Evolutionary conservation across 2,329 filamentous ascomycete genomes (phyloP).

Genomic region (Cladosporium halotolerans): DNA sequence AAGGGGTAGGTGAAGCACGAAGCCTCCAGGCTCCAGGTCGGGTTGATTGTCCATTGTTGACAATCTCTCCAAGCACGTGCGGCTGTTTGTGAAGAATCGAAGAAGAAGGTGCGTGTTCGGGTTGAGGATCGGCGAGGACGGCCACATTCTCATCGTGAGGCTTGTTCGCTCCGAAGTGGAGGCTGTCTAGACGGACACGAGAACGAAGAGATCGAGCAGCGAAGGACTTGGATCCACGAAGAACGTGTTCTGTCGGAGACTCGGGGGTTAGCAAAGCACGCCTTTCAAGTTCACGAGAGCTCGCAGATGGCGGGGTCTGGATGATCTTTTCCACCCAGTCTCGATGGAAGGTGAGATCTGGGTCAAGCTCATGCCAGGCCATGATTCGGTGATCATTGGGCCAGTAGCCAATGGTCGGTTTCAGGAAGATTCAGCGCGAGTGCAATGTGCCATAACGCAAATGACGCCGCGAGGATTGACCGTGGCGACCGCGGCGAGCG

Average conservation of each 20-base stretch:
- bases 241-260: slow-evolving; percentile 31
- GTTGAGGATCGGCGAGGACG: slow-evolving; percentile 16
- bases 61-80: slow-evolving; percentile 29
- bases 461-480: neutral
- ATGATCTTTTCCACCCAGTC: slow-evolving; percentile 19
- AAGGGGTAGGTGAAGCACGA: slow-evolving; percentile 43
- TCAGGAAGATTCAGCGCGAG: too few species aligned
- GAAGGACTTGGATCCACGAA: slow-evolving; percentile 32
- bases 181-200: slow-evolving; percentile 23
- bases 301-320: slow-evolving; percentile 15
- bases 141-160: slow-evolving; percentile 29
- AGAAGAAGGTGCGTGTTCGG: slow-evolving; percentile 10
- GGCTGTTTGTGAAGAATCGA: slow-evolving; percentile 11
- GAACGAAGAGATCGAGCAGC: slow-evolving; percentile 31
- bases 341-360: slow-evolving; percentile 5
- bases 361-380: too few species aligned
- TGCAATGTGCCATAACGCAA: neutral
- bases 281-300: too few species aligned
- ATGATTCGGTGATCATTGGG: too few species aligned
- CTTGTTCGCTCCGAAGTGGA: slow-evolving; percentile 23
- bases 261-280: slow-evolving; percentile 15
- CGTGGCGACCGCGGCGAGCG: too few species aligned
- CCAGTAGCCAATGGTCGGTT: too few species aligned
- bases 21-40: slow-evolving; percentile 19
- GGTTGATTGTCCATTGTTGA: slow-evolving; percentile 27